A percentile compares a stretch with the other conserved stretches of the same genome.
Conservation (phyloP, 139 green algal genomes). For the Tetradesmus obliquus region DNA sequence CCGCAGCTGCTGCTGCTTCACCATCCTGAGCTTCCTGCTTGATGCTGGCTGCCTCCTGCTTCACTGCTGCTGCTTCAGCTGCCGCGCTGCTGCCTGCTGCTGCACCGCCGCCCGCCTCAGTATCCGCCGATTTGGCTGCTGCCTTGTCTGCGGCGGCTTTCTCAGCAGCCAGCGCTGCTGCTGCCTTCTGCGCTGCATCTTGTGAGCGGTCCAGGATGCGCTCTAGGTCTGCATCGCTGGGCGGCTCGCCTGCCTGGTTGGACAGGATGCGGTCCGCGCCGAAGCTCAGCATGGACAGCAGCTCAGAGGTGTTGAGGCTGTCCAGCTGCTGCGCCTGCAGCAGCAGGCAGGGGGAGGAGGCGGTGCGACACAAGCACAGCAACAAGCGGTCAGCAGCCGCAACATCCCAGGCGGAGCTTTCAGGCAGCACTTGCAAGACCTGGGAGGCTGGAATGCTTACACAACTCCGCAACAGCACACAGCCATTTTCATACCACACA, state of each 20-base stretch:
- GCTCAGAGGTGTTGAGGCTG: constrained; percentile 57
- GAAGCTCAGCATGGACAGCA: constrained; percentile 78
- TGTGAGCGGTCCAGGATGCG: constrained; percentile 68
- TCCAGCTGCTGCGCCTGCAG: constrained; percentile 65
- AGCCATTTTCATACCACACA: too few relatives aligned
- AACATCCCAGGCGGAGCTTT: not conserved
- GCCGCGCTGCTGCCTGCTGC: not conserved
- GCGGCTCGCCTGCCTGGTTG: constrained; percentile 50
- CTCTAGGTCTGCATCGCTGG: constrained; percentile 68
- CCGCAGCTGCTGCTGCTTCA: not conserved
- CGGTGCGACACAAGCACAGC: not conserved
- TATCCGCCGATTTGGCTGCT: not conserved
- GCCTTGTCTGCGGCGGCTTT: constrained; percentile 17
- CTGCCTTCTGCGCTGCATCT: constrained; percentile 19
- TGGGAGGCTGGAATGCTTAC: not conserved
- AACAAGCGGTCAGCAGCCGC: not conserved
- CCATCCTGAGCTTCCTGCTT: not conserved
- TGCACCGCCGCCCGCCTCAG: not conserved
- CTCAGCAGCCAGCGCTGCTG: not conserved
- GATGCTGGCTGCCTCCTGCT: not conserved
- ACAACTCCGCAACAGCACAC: not conserved
- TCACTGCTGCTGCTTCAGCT: not conserved
- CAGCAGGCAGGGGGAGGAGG: not conserved
- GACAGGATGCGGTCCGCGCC: constrained; percentile 63
- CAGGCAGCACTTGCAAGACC: not conserved